Conservation (phyloP, 352 stramenopile species). For the Pythium volutum region DNA sequence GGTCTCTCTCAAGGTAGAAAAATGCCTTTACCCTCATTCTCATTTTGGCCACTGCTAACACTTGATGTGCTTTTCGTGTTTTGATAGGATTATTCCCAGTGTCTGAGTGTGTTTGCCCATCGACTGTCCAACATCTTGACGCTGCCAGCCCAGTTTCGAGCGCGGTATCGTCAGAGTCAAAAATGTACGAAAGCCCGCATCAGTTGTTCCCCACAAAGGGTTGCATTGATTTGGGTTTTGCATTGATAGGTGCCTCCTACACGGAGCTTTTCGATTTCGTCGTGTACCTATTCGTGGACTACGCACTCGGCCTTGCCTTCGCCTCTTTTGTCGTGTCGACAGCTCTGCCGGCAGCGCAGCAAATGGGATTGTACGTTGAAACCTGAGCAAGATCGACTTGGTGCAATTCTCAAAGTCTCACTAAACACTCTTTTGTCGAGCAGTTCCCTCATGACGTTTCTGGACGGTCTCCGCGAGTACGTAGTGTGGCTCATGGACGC, state of each 20-base stretch:
- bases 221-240: too few relatives aligned
- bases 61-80: background rate
- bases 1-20: constrained; percentile 3
- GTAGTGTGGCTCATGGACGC: constrained; percentile 76
- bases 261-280: constrained; percentile 3
- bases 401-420: background rate
- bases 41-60: background rate
- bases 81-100: constrained; percentile 21
- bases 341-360: constrained; percentile 4
- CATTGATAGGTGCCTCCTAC: background rate
- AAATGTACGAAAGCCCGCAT: background rate
- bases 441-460: constrained; percentile 20
- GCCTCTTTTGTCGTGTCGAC: constrained; percentile 11
- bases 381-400: background rate
- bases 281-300: constrained; percentile 8
- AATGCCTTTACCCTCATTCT: background rate
- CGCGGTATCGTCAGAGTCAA: constrained; percentile 4
- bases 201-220: background rate
- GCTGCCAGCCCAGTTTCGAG: constrained; percentile 4
- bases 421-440: background rate
- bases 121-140: constrained; percentile 3
- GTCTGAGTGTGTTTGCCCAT: background rate
- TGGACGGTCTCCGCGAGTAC: constrained; percentile 47
- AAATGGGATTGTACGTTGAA: constrained; percentile 5
- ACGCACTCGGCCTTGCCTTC: constrained; percentile 21